Percentiles rank a stretch among this genome's conserved stretches.
Conservation (phyloP, 768 basidiomycete genomes). For the Hysterangium stoloniferum region DNA sequence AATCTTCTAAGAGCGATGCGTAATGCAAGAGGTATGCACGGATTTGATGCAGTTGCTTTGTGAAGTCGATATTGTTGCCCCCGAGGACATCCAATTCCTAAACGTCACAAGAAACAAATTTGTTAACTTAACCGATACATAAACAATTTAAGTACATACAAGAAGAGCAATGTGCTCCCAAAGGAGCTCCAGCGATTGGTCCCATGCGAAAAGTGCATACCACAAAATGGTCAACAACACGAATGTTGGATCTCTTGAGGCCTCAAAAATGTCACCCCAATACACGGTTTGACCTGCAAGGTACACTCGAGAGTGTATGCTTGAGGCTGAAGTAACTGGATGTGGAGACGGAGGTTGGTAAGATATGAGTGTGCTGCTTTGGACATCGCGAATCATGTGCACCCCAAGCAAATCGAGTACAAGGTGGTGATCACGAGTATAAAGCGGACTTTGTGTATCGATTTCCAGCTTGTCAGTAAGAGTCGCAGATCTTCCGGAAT, state of each 20-base stretch:
- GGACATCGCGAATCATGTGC: constrained; percentile 38
- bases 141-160: constrained; percentile 28
- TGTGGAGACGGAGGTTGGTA: constrained; percentile 20
- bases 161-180: constrained; percentile 44
- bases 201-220: constrained; percentile 58
- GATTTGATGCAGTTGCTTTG: constrained; percentile 46
- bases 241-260: constrained; percentile 44
- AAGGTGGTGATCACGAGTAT: constrained; percentile 16
- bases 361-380: constrained; percentile 21
- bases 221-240: constrained; percentile 45
- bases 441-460: constrained; percentile 44
- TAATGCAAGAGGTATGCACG: constrained; percentile 55
- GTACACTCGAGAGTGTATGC: constrained; percentile 9
- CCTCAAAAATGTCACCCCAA: constrained; percentile 27
- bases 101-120: neutral
- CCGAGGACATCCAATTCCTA: constrained; percentile 41
- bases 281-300: constrained; percentile 28
- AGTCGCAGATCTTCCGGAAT: no score
- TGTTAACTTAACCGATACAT: neutral
- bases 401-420: constrained; percentile 43
- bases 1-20: constrained; percentile 44
- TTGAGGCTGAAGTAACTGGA: neutral
- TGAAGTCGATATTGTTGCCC: constrained; percentile 35
- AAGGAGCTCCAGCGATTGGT: constrained; percentile 46
- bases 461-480: constrained; percentile 28